Evolutionary conservation across 768 basidiomycete genomes (phyloP), one percentile per base, ranked within the genome.

Genomic region (Botryobasidium botryosum): DNA sequence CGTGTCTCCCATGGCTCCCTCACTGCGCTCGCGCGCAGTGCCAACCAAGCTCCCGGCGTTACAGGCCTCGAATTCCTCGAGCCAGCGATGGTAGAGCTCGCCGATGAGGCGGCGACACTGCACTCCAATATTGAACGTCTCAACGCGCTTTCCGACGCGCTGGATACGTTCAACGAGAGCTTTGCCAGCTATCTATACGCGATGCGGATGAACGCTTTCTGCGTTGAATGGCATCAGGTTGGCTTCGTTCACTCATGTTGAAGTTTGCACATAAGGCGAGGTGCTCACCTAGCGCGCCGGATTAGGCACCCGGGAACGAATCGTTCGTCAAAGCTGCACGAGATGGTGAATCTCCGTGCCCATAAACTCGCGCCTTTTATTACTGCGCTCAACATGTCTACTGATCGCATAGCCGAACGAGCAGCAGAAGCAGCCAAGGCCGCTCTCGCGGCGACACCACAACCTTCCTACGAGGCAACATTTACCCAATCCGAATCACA

Each of bases 151-250:
- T 76, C 78, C 59, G 68, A 77, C 37, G 77, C 83, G 17, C 68
- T 96, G 43, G 71, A 73, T 12, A 77, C 74, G 4, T 92, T 92
- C 67, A 94, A 94, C 58, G 90, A 96, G 61, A 75, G 77, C 12
- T 92, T 96, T 55, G 82, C 90, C 12, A 86, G 83, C 56, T 91
- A 77, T 72, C 61, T 92, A 8, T 91, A 90, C 57, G 75, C 79
- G 20, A 78, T 91, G 75, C 80, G 85, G 57, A 92, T 96, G 86
- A 88, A 91, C 56, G 77, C 86, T 2, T 70, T 92, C 46, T 88
- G 87, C n/a, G 77, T 77, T 0, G 90, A 94, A 57, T 94, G 87
- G 87, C 75, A 74, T 1, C 80, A 90, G 69, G 86, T 79, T 50
- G 47, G 68, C 53, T 15, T 24, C 27, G 18, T 42, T 37, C n/a